These are phyloP conservation scores for Sindora glabra DNA, from an alignment of 306 rosid genomes.

Conservation along the genomic window DNA sequence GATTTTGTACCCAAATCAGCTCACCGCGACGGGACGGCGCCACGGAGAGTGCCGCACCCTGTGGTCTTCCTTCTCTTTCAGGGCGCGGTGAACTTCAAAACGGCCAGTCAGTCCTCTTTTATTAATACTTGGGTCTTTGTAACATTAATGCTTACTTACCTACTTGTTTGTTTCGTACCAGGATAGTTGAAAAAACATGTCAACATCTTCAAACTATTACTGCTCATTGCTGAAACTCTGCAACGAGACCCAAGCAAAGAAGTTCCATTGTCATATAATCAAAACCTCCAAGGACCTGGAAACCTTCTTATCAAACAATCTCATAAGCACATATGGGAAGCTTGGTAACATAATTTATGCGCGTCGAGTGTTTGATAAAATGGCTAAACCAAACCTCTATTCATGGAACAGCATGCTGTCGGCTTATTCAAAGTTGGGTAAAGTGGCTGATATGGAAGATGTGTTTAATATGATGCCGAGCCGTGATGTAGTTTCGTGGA, in stretches of 20 bases:
- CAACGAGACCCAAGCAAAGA: conserved; percentile 36
- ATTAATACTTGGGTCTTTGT: no score
- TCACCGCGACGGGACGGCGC: no score
- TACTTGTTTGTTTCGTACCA: conserved; percentile 27
- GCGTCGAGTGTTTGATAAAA: conserved; percentile 52
- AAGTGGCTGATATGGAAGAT: conserved; percentile 40
- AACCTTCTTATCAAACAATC: conserved; percentile 58
- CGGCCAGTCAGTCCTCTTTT: no score
- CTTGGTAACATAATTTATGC: conserved; percentile 45
- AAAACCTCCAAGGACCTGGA: conserved; percentile 44
- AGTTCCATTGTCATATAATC: conserved; percentile 57
- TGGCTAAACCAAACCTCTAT: conserved; percentile 46
- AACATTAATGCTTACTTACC: no score
- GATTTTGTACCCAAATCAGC: no score
- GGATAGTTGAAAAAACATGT: conserved; percentile 14
- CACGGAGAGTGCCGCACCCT: no score
- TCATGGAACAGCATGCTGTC: conserved; percentile 77
- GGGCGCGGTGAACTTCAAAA: no score
- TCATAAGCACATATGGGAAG: conserved; percentile 42
- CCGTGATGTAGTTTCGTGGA: conserved; percentile 68
- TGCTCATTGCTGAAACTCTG: conserved; percentile 54
- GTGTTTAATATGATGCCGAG: conserved; percentile 49
- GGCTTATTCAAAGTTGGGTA: conserved; percentile 44
- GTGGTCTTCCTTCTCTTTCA: no score
- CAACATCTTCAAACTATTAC: conserved; percentile 47